Evolutionary conservation across 2,329 filamentous ascomycete genomes (phyloP).

Genomic region (Colletotrichum lentis): DNA sequence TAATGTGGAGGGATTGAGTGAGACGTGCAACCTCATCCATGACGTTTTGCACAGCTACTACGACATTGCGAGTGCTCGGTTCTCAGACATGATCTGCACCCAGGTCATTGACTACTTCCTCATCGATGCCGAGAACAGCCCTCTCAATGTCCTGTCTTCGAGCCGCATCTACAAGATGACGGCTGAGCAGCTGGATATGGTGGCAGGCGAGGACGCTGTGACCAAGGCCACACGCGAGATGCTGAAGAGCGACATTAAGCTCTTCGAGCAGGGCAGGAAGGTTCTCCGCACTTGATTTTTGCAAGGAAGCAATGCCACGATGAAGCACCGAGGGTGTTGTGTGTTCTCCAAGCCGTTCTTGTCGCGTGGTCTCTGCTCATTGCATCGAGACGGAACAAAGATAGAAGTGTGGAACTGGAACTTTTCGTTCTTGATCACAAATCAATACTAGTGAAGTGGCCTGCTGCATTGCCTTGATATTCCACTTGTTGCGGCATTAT

Average conservation of each 20-base stretch:
- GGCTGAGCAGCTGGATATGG: slow-evolving; percentile 58
- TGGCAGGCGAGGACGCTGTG: slow-evolving; percentile 65
- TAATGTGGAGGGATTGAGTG: slow-evolving; percentile 3
- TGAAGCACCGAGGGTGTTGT: background rate
- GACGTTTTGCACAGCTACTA: slow-evolving; percentile 70
- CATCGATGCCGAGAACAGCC: slow-evolving; percentile 57
- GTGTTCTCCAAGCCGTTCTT: background rate
- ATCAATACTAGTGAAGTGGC: too few relatives aligned
- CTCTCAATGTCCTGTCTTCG: slow-evolving; percentile 61
- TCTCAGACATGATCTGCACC: slow-evolving; percentile 68
- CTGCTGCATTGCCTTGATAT: too few relatives aligned
- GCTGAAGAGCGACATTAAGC: slow-evolving; percentile 56
- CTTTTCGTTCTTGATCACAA: too few relatives aligned
- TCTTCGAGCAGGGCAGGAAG: slow-evolving; percentile 51
- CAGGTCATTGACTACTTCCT: slow-evolving; percentile 66
- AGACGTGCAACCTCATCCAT: slow-evolving; percentile 61
- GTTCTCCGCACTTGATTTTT: slow-evolving; percentile 10
- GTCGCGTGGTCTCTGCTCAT: background rate
- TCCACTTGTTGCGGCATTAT: too few relatives aligned
- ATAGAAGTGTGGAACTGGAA: background rate
- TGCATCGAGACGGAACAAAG: background rate
- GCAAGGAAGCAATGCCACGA: too few relatives aligned
- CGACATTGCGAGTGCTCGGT: slow-evolving; percentile 65
- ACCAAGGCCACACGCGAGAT: slow-evolving; percentile 52
- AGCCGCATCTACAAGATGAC: slow-evolving; percentile 59